Base-by-base conservation (phyloP, 176 grass and related monocot species). In the Cenchrus purpureus region DNA sequence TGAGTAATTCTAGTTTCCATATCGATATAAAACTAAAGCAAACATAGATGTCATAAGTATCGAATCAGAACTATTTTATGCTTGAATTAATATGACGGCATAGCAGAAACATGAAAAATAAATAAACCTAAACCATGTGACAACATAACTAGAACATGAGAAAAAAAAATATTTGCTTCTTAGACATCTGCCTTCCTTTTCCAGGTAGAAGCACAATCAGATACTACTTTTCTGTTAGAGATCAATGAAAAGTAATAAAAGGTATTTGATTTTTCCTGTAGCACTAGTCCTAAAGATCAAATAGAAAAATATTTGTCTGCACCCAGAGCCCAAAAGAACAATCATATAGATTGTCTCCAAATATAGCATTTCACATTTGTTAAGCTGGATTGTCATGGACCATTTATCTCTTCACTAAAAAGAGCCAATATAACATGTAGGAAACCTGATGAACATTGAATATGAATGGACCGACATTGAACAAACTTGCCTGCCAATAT, bases 401-500 rank as follows among this genome's bases (percentile, higher is more conserved):
- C 10, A 50, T 50, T n/a, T 43, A 51, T 65, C 6, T 52, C 60
- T 48, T 52, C 44, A 66, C 25, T 34, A n/a, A 54, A 31, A 63
- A 68, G 31, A 49, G 14, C 4, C 34, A 19, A 14, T 67, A 77
- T 66, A 51, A 73, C 42, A 17, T 72, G 15, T 58, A 22, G 4
- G 61, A 53, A 49, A 59, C 22, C 15, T 45, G 42, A 70, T 78
- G 7, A 16, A 16, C 8, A 68, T 19, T 65, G 5, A 51, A 71
- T 8, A 73, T 61, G 9, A 59, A 72, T 55, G 49, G 4, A 34
- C 2, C 12, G 48, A 73, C 50, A 46, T 6, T 59, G n/a, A 84
- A 60, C 13, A 76, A 86, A 84, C 73, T 85, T 85, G 62, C 91
- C 91, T 95, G 88, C 91, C 90, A 95, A 90, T 95, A 95, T 74